Base-by-base conservation (phyloP, 2,329 filamentous ascomycete genomes). In the Cercospora sp. region DNA sequence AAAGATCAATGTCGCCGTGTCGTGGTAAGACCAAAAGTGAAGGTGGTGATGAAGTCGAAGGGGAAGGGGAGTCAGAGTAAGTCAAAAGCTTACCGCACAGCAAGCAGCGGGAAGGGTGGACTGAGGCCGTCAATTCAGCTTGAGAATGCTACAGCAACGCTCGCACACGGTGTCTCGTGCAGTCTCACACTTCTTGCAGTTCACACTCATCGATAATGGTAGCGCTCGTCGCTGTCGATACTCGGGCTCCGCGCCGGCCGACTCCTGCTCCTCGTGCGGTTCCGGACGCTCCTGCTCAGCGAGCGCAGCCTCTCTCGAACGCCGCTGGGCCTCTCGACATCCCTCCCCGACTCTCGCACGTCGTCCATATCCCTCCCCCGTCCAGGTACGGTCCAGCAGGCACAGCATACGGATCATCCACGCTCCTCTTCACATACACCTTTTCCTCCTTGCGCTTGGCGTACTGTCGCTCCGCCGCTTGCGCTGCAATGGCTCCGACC, bases 401-500 rank as follows among this genome's bases (percentile, higher is more conserved):
- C 40, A 59, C 55, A 26, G 51, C 69, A 34, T 65, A 66, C 2
- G 34, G 34, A 32, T 68, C 63, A 3, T 59, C 69, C 10, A 34
- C 34, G 43, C 58, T 51, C 55, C 62, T 45, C 9, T 63, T 66
- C 21, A 61, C 70, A 16, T 67, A 59, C 10, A 66, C 66, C 65
- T 74, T 74, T n/a, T 69, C 68, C 7, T 71, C 66, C 61, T 73
- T 70, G n/a, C 71, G 68, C 69, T 75, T 73, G 37, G 72, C 71
- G 32, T 69, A 63, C 37, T 74, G 71, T 53, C 72, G 70, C 63
- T 76, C 75, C 3, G 69, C 61, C 21, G 70, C 71, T 9, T 70
- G 70, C 12, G 72, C 74, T 3, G 71, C 74, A 2, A 76, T 66
- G 7, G 74, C 73, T n/a, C 74, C 74, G 1, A 76, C 64, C 8